Evolutionary conservation across 805 yeast species (phyloP), one percentile per base, ranked within the genome.

Genomic region (Pichia membranifaciens): DNA sequence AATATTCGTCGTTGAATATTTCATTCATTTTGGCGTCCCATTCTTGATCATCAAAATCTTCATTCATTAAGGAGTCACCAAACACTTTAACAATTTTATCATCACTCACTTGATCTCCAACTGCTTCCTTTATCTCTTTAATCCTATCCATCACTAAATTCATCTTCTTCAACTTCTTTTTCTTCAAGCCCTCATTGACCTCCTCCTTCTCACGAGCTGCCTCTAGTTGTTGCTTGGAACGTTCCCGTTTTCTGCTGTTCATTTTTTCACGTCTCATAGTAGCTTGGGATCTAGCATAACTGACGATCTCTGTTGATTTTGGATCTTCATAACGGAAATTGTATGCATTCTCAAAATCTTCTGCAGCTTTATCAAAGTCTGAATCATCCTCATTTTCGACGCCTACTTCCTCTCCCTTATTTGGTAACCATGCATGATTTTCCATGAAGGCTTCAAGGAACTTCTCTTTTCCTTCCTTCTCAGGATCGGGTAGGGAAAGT

Each of bases 281-380:
- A 21, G 93, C 95, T 66, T 89, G 96, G 38, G 73, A 83, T 76
- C 99, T 88, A 2, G 98, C 97, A 70, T 91, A 93, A 16, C 95
- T 84, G 17, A 90, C 84, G 64, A 93, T 87, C 59, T 91, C 96
- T 0, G 91, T 87, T 6, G 96, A 77, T 54, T 81, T 79, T 15
- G 96, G 89, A 58, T 90, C 97, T 67, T 93, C 99, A 63, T 78
- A 93, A 62, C 99, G 78, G 74, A 91, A 91, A 60, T 93, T 93
- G 68, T 90, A 91, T 0, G 96, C 96, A 53, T 81, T 80, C 66
- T 93, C 99, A 58, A 87, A 89, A 58, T 79, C 72, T 57, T 93
- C 99, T 5, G 85, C 96, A 2, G 95, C 93, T 38, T 87, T 86
- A 42, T 91, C 97, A 59, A 90, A 90, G 47, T 86, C 93, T 41